Evolutionary conservation across 2,329 filamentous ascomycete genomes (phyloP), one percentile per base, ranked within the genome.

Genomic region (Apiospora marii): DNA sequence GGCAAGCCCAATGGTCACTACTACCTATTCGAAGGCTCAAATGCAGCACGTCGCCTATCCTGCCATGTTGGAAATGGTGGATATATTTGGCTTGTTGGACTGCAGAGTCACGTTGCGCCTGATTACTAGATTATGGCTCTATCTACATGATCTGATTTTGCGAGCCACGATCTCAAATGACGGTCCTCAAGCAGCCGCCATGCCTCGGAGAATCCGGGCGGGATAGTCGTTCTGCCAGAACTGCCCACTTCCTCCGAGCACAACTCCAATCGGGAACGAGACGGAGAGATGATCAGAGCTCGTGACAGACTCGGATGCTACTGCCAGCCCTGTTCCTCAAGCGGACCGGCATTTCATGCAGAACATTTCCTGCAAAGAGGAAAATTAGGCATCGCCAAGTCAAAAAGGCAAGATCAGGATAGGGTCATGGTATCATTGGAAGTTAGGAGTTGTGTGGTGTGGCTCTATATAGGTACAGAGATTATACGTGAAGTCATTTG

Each of bases 301-400:
- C 76, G 81, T 4, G 78, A 91, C 0, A 82, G 84, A 0, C 77
- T 83, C 0, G 94, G 94, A 76, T 83, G 83, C 2, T 10, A 84
- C 91, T 27, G 74, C 87, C 0, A 84, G 0, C 83, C 90, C 0
- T 95, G 91, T 85, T 75, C 82, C 0, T 90, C 85, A 5, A 92
- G 89, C 64, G 85, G n/a, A 90, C 0, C 84, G 87, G 0, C 98
- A 97, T 72, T 98, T 0, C 84, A 89, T 44, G 88, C 90, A 0
- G 93, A 97, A 68, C 97, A 96, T 78, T 85, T 90, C 3, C 87
- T 98, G 1, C 85, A 94, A 10, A 88, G 95, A 4, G 93, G 94
- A 78, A 94, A 98, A 78, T 41, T 10, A 41, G 89, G 90, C 0
- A 84, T 93, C 4, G 88, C 92, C 19, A 88, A 91, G 48, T 12